Base-by-base conservation (phyloP, 495 filamentous ascomycete genomes). In the Penicillium chermesinum region DNA sequence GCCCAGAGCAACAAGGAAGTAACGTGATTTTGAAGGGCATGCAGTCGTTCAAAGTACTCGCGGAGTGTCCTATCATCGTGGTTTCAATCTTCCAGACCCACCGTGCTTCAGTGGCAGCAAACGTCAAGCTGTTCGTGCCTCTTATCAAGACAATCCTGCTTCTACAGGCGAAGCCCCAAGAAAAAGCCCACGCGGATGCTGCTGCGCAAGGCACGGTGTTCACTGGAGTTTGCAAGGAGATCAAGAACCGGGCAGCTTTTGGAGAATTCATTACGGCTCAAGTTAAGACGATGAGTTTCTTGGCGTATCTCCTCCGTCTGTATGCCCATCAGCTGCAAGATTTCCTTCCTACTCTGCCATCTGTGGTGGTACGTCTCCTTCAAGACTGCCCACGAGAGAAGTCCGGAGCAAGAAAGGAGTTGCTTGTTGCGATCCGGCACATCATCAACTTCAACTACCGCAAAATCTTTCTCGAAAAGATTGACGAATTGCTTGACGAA, bases 391-490 rank as follows among this genome's bases (percentile, higher is more conserved):
- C 94, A 0, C 75, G 90, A 38, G 91, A 96, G 65, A 91, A 95
- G 55, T 96, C 91, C 0, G 84, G 86, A 14, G 89, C 93, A 2
- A 76, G 94, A 20, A 99, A 97, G 66, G 94, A 99, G 67, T 74
- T 99, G 14, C 68, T 99, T 14, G 94, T 99, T 20, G 94, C 93
- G 0, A 97, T 97, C 49, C 81, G 94, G 12, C 94, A 99, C 59
- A 97, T 96, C 55, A 96, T 97, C 68, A 99, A 99, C 65, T 97
- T 96, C 71, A 96, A 96, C 61, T 97, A 96, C 52, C 75, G 94
- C 44, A 93, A 87, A 61, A 95, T 98, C 16, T 99, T 97, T 64
- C 71, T 96, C 21, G 84, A 81, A 32, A 95, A 91, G 66, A 96
- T 99, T 59, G 89, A 96, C 56, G 89, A 96, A 59, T 79, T 99